Conservation (phyloP, 1,284 basidiomycete species). For the Pseudozyma sp. region DNA sequence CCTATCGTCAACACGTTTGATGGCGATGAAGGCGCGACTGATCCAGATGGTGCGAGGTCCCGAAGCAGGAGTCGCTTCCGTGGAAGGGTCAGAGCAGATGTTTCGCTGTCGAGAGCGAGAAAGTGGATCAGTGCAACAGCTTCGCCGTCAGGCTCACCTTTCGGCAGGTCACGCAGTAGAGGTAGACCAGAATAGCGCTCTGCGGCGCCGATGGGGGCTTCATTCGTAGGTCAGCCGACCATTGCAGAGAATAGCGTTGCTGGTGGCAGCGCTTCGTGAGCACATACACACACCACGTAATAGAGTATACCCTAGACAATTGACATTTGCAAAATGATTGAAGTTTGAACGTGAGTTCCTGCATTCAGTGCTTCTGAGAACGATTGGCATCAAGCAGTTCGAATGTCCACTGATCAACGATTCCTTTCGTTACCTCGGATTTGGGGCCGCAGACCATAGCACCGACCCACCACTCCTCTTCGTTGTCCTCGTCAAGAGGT, state of each 20-base stretch:
- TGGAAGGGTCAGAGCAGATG: conserved; percentile 10
- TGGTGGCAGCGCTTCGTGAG: too few relatives aligned
- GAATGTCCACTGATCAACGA: conserved; percentile 13
- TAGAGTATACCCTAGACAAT: too few relatives aligned
- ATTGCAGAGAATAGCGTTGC: too few relatives aligned
- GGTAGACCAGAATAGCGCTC: neutral
- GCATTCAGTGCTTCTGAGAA: too few relatives aligned
- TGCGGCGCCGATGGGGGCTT: too few relatives aligned
- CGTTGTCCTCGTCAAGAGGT: neutral
- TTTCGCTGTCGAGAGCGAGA: conserved; percentile 17
- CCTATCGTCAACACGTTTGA: conserved; percentile 7
- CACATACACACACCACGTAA: too few relatives aligned
- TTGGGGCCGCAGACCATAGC: conserved; percentile 40
- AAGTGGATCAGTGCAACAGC: conserved; percentile 12
- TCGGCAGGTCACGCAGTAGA: conserved; percentile 13
- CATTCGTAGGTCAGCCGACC: too few relatives aligned
- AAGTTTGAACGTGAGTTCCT: too few relatives aligned
- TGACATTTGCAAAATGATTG: too few relatives aligned
- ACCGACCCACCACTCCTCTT: conserved; percentile 45
- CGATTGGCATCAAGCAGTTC: conserved; percentile 4
- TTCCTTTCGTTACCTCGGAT: conserved; percentile 13
- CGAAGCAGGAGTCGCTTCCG: conserved; percentile 14
- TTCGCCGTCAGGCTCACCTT: conserved; percentile 8
- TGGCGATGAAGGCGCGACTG: neutral
- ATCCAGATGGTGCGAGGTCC: neutral